Evolutionary conservation across 2,329 filamentous ascomycete genomes (phyloP), one percentile per base, ranked within the genome.

Genomic region (Alternaria metachromatica): DNA sequence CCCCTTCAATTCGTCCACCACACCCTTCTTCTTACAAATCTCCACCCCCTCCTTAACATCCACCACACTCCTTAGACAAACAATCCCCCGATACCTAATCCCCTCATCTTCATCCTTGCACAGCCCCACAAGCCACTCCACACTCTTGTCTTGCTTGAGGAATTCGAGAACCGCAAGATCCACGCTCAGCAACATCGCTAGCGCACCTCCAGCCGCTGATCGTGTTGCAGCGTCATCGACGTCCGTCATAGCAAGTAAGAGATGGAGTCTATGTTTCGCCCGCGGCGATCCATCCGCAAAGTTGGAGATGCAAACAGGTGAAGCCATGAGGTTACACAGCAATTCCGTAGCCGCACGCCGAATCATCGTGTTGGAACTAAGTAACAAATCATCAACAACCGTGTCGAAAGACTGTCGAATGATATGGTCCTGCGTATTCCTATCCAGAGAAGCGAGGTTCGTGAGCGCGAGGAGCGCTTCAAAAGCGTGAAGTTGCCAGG

Each of bases 381-480:
- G 86, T 1, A 98, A 84, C 18, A 94, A 87, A 69, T 97, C 93
- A 78, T 98, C 96, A 46, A 72, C 66, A 18, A 97, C 86, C 20
- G 88, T 88, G 1, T 88, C 78, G 88, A 93, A 97, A 1, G 90
- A 88, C 5, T 87, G 83, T 10, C 91, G 88, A 37, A 97, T 88
- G 54, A 97, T 94, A 15, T 86, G 84, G 37, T 87, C 84, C 48
- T 90, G 87, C 6, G 89, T 87, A 33, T 81, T 75, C 45, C 90
- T 87, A 57, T 94, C 90, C 54, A 83, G 79, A 0, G 93, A 96
- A 0, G 95, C 96, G 8, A 99, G 87, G 72, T 99, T 99, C 0
- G 96, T 98, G 37, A 99, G 87, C 0, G 96, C 95, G 78, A 98
- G 91, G 9, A 99, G 86, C 1, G 91, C 87, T 80, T 99, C 96